These are phyloP conservation scores for Camellia japonica DNA, from an alignment of 148 eudicot genomes.

Conservation along the genomic window DNA sequence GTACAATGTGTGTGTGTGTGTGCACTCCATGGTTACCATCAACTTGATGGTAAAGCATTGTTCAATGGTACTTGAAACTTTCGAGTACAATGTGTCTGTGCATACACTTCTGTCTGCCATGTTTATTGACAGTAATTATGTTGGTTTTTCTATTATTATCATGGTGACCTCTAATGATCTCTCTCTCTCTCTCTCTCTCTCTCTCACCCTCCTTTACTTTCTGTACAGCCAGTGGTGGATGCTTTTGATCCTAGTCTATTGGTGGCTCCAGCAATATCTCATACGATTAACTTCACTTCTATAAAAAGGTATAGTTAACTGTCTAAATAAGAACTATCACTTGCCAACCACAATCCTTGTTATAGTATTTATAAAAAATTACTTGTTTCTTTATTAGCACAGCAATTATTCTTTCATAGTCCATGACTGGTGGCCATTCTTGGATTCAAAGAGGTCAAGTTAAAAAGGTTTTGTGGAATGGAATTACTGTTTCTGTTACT, in stretches of 20 bases:
- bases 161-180: neutral
- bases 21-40: no score
- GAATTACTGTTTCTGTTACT: neutral
- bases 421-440: neutral
- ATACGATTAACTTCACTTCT: slow-evolving; percentile 71
- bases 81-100: no score
- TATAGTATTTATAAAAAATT: neutral
- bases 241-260: slow-evolving; percentile 96
- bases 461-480: neutral
- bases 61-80: no score
- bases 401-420: no score
- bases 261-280: slow-evolving; percentile 87
- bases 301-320: slow-evolving; percentile 55
- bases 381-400: neutral
- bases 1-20: no score
- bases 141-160: neutral
- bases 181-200: neutral
- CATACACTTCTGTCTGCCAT: no score
- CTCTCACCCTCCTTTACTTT: neutral
- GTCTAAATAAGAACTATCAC: neutral
- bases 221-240: slow-evolving; percentile 93
- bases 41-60: no score
- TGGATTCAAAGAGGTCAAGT: neutral
- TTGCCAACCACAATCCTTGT: neutral
- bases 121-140: neutral